Conservation (phyloP, 306 rosid genomes). For the Pyrus bretschneideri region DNA sequence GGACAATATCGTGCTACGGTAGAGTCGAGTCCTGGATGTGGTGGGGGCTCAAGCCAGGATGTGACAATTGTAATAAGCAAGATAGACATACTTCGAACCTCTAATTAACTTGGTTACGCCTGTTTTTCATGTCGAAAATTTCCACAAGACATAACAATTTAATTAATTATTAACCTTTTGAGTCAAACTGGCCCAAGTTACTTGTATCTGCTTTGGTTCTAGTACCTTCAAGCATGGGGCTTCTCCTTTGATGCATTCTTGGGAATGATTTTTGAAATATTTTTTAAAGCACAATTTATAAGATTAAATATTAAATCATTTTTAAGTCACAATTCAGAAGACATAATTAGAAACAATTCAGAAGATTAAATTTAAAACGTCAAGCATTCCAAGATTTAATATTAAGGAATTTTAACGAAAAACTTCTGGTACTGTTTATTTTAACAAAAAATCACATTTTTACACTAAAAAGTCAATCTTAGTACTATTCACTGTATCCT, state of each 20-base stretch:
- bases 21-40: too few relatives aligned
- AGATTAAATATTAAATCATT: not conserved
- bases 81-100: too few relatives aligned
- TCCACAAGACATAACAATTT: not conserved
- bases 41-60: too few relatives aligned
- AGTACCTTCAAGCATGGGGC: not conserved
- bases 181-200: not conserved
- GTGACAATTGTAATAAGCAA: too few relatives aligned
- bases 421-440: too few relatives aligned
- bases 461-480: too few relatives aligned
- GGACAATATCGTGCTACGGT: too few relatives aligned
- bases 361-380: not conserved
- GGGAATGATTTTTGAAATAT: constrained; percentile 1
- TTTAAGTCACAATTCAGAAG: not conserved
- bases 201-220: not conserved
- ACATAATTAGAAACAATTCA: not conserved
- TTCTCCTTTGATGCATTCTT: constrained; percentile 9
- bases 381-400: not conserved
- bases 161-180: not conserved
- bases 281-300: not conserved
- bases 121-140: not conserved
- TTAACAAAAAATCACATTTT: too few relatives aligned
- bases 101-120: too few relatives aligned
- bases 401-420: too few relatives aligned
- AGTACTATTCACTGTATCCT: too few relatives aligned